These are phyloP conservation scores for Nannizziopsis arthrosporioides DNA, from an alignment of 2,329 filamentous ascomycete species.

Conservation along the genomic window DNA sequence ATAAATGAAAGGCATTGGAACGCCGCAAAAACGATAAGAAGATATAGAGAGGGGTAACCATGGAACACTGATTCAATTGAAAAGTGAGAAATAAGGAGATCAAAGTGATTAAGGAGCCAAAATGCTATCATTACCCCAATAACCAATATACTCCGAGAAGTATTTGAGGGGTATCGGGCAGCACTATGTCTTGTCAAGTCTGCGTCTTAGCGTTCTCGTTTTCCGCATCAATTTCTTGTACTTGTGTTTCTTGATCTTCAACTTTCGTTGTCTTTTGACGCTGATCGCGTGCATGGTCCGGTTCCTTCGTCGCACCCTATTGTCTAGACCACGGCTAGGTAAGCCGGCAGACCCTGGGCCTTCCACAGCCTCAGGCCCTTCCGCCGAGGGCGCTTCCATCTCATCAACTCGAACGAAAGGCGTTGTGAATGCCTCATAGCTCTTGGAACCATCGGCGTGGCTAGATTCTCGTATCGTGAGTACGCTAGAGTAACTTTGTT, in stretches of 20 bases:
- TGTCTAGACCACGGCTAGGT: conserved; percentile 40
- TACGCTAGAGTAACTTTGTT: conserved; percentile 39
- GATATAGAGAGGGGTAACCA: conserved; percentile 6
- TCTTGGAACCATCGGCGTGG: conserved; percentile 39
- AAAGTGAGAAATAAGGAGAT: not conserved
- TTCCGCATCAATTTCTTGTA: conserved; percentile 98
- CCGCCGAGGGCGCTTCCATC: conserved; percentile 28
- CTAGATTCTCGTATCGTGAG: conserved; percentile 44
- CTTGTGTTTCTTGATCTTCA: conserved; percentile 99
- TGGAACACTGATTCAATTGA: not conserved
- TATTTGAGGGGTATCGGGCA: not conserved
- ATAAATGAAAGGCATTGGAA: too few relatives aligned
- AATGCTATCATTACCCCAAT: not conserved
- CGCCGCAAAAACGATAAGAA: not conserved
- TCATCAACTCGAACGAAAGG: conserved; percentile 37
- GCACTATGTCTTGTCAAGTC: conserved; percentile 53
- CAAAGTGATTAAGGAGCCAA: not conserved
- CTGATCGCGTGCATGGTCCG: conserved; percentile 67
- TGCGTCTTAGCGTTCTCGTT: conserved; percentile 77
- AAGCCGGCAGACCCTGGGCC: conserved; percentile 33
- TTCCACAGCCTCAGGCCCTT: conserved; percentile 37
- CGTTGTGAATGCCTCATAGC: conserved; percentile 41
- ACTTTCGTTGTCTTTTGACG: conserved; percentile 79
- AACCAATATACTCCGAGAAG: not conserved
- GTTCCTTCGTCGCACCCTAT: conserved; percentile 42